Conservation (phyloP, 2,329 filamentous ascomycete genomes). For the Furcasterigmium furcatum region DNA sequence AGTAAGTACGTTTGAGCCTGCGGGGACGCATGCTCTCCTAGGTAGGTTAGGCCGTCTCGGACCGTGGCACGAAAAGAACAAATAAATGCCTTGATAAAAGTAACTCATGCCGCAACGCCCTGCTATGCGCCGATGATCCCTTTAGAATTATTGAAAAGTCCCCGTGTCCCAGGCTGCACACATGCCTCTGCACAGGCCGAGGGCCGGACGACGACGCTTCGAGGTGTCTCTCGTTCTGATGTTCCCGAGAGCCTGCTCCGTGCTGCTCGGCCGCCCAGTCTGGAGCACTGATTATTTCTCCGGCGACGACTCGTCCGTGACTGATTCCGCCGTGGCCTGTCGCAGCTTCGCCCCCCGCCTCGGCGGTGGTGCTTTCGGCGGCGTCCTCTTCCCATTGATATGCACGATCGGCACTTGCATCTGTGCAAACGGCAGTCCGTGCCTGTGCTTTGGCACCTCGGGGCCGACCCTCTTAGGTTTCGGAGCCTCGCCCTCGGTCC, state of each 20-base stretch:
- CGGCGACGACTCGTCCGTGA: too few species aligned
- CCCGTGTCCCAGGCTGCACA: too few species aligned
- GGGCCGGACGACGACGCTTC: too few species aligned
- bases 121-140: slow-evolving; percentile 1
- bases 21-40: too few species aligned
- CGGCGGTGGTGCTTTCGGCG: slow-evolving; percentile 43
- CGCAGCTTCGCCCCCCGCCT: slow-evolving; percentile 38
- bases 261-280: too few species aligned
- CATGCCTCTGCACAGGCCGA: too few species aligned
- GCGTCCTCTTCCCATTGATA: slow-evolving; percentile 34
- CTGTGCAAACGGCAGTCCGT: slow-evolving; percentile 42
- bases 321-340: not conserved
- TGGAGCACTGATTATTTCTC: too few species aligned
- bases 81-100: not conserved
- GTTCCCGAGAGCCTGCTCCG: too few species aligned
- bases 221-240: too few species aligned
- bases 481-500: slow-evolving; percentile 10
- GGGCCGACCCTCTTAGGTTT: slow-evolving; percentile 47
- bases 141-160: too few species aligned
- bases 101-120: not conserved
- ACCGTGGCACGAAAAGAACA: not conserved
- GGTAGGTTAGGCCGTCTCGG: too few species aligned
- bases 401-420: slow-evolving; percentile 23
- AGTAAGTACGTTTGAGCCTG: too few species aligned
- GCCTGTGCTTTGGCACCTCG: slow-evolving; percentile 53